Conservation (phyloP, 768 basidiomycete species). For the Termitomyces bulborhizus region DNA sequence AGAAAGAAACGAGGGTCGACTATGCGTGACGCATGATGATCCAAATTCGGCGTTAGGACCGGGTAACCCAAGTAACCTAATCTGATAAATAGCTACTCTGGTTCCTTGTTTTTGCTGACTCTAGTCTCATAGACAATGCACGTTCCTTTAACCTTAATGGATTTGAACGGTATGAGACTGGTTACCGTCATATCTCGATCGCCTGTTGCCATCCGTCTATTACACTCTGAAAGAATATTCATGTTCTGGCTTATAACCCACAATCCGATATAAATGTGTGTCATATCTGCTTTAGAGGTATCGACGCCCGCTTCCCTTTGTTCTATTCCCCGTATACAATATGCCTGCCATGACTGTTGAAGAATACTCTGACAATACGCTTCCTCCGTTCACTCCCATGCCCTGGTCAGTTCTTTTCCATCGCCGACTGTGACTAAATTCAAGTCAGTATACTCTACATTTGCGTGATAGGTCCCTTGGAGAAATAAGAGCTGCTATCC, state of each 20-base stretch:
- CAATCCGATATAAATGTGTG: slow-evolving; percentile 3
- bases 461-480: slow-evolving; percentile 34
- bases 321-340: neutral
- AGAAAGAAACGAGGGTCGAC: neutral
- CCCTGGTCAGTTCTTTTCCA: slow-evolving; percentile 33
- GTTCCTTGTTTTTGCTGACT: neutral
- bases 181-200: too few relatives aligned
- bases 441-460: neutral
- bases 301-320: neutral
- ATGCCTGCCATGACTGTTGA: slow-evolving; percentile 9
- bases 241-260: neutral
- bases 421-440: neutral
- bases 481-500: slow-evolving; percentile 46
- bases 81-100: neutral
- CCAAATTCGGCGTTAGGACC: neutral
- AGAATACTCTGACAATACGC: slow-evolving; percentile 31
- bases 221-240: neutral
- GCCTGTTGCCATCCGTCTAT: too few relatives aligned
- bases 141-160: neutral
- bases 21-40: neutral
- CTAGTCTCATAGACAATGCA: too few relatives aligned
- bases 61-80: too few relatives aligned
- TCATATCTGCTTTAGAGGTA: neutral
- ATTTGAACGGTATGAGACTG: too few relatives aligned
- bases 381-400: slow-evolving; percentile 40